Conservation (phyloP, 148 eudicot species). For the Cornus florida region DNA sequence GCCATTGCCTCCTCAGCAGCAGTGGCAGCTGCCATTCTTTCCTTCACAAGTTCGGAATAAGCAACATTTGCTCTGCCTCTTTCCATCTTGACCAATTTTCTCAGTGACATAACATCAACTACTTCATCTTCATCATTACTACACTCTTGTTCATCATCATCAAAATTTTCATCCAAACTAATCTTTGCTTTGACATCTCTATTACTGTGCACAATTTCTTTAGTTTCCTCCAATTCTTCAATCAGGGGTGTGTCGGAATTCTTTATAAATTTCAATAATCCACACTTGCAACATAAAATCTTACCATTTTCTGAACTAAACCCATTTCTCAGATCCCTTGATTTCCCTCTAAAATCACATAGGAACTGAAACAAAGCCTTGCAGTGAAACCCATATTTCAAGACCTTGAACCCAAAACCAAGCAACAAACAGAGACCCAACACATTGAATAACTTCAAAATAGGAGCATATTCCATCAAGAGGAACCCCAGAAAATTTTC, state of each 20-base stretch:
- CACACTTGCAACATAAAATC: conserved; percentile 12
- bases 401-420: conserved; percentile 36
- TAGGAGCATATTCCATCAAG: conserved; percentile 54
- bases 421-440: conserved; percentile 40
- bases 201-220: conserved; percentile 31
- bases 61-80: conserved; percentile 44
- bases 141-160: conserved; percentile 21
- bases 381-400: conserved; percentile 29
- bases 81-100: conserved; percentile 62
- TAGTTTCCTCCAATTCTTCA: conserved; percentile 19
- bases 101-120: conserved; percentile 50
- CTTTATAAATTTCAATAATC: too few species aligned
- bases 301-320: conserved; percentile 20
- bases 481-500: conserved; percentile 23
- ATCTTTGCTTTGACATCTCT: conserved; percentile 8
- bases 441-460: conserved; percentile 38
- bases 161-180: conserved; percentile 17
- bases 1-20: conserved; percentile 94
- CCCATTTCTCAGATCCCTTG: conserved; percentile 28
- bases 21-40: conserved; percentile 66
- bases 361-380: conserved; percentile 21
- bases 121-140: conserved; percentile 45
- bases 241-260: too few species aligned
- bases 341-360: conserved; percentile 34
- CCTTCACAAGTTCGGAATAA: conserved; percentile 65